Conservation (phyloP, 1,284 basidiomycete species). For the Butyriboletus appendiculatus region DNA sequence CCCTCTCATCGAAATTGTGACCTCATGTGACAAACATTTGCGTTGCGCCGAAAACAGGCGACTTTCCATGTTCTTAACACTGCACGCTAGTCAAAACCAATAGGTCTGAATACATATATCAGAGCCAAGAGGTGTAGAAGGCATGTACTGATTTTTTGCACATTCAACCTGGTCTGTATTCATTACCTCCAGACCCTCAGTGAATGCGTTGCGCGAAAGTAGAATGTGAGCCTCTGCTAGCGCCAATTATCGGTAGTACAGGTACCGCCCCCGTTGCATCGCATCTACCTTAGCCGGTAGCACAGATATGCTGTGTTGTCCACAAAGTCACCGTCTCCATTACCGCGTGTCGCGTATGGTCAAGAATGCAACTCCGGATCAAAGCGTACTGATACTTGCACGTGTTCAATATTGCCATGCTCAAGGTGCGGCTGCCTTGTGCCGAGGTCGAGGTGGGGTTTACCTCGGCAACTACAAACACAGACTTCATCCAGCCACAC, state of each 20-base stretch:
- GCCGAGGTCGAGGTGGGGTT: slow-evolving; percentile 13
- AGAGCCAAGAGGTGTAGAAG: not conserved
- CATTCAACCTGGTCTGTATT: too few relatives aligned
- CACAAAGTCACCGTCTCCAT: not conserved
- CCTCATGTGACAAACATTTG: too few relatives aligned
- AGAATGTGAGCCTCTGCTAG: too few relatives aligned
- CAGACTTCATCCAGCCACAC: slow-evolving; percentile 9
- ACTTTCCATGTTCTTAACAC: too few relatives aligned
- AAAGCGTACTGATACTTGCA: slow-evolving; percentile 10
- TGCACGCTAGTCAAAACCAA: too few relatives aligned
- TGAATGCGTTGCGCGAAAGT: too few relatives aligned
- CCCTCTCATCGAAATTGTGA: too few relatives aligned
- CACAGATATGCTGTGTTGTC: slow-evolving; percentile 6
- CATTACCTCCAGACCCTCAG: too few relatives aligned
- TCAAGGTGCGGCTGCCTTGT: slow-evolving; percentile 17
- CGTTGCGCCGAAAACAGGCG: too few relatives aligned
- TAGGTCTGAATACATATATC: too few relatives aligned
- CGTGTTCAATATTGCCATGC: slow-evolving; percentile 14
- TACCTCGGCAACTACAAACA: slow-evolving; percentile 18
- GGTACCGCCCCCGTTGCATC: not conserved
- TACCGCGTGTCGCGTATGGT: slow-evolving; percentile 21
- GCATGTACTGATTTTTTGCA: not conserved
- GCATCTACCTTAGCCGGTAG: not conserved
- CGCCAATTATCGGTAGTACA: not conserved
- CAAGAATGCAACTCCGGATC: slow-evolving; percentile 23